Evolutionary conservation across 495 filamentous ascomycete genomes (phyloP).

Genomic region (Penicillium paxilli): DNA sequence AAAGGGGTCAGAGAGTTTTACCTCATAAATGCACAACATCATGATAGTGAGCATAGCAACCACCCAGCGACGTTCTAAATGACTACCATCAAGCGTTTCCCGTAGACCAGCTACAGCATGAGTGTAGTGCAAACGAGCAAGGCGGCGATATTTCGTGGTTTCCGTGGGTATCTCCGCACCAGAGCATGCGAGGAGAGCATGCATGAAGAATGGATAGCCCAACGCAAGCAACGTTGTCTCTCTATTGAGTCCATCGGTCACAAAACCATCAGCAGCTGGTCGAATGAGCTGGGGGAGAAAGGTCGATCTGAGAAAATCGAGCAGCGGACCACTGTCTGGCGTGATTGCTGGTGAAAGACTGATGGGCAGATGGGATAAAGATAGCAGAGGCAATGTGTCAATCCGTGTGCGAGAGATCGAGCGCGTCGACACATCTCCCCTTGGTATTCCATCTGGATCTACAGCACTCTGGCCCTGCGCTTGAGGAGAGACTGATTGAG

Average conservation of each 20-base stretch:
- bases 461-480: too few species aligned
- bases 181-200: conserved; percentile 25
- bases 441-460: too few species aligned
- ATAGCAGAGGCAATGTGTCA: not conserved
- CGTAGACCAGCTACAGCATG: conserved; percentile 13
- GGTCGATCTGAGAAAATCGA: conserved; percentile 16
- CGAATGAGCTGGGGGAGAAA: conserved; percentile 21
- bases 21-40: conserved; percentile 27
- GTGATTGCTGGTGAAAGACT: conserved; percentile 10
- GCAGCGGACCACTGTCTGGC: conserved; percentile 10
- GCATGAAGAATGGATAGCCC: conserved; percentile 15
- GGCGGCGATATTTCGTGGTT: not conserved
- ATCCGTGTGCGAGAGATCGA: not conserved
- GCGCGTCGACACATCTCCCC: too few species aligned
- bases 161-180: conserved; percentile 21
- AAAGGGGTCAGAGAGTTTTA: not conserved
- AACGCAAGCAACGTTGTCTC: conserved; percentile 15
- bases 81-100: not conserved
- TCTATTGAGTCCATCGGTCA: conserved; percentile 11
- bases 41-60: conserved; percentile 14
- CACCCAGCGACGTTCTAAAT: not conserved
- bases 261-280: conserved; percentile 4
- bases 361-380: not conserved
- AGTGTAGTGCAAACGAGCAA: conserved; percentile 16
- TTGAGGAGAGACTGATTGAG: not conserved